These are phyloP conservation scores for Lyophyllum decastes DNA, from an alignment of 768 basidiomycete genomes.

Conservation along the genomic window DNA sequence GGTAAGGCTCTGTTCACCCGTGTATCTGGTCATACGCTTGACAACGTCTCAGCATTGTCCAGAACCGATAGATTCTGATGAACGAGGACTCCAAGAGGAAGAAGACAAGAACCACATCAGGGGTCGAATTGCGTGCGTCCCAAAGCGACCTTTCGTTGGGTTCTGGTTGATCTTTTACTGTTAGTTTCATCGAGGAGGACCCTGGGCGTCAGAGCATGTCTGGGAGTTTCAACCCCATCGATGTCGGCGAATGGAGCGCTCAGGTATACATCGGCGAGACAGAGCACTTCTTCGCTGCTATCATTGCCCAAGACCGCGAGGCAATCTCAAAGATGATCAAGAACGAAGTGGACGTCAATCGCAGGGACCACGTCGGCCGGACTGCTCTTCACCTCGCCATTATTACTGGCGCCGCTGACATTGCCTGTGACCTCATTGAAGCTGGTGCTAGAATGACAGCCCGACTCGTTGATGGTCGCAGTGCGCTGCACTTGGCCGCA, in stretches of 20 bases:
- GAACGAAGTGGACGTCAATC: slow-evolving; percentile 47
- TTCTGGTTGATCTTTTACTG: not conserved
- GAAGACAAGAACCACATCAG: slow-evolving; percentile 57
- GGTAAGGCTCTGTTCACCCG: slow-evolving; percentile 26
- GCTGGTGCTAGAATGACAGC: slow-evolving; percentile 57
- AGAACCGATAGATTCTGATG: slow-evolving; percentile 55
- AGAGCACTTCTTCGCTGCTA: slow-evolving; percentile 58
- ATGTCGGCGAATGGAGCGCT: slow-evolving; percentile 65
- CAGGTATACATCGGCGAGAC: slow-evolving; percentile 59
- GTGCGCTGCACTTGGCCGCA: slow-evolving; percentile 57
- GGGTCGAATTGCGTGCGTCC: slow-evolving; percentile 49
- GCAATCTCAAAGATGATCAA: slow-evolving; percentile 40
- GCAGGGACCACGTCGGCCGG: slow-evolving; percentile 64
- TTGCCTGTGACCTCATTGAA: slow-evolving; percentile 53
- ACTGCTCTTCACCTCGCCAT: slow-evolving; percentile 62
- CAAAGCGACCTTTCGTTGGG: not conserved
- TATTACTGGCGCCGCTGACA: slow-evolving; percentile 42
- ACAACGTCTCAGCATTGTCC: slow-evolving; percentile 47
- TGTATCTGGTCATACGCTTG: not conserved
- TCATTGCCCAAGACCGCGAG: slow-evolving; percentile 44
- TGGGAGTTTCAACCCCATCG: slow-evolving; percentile 67
- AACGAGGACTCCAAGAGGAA: slow-evolving; percentile 48
- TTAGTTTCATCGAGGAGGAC: slow-evolving; percentile 59
- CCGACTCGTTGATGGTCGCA: slow-evolving; percentile 57
- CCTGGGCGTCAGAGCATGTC: slow-evolving; percentile 63